Base-by-base conservation (phyloP, 75 land plant species). In the Pinus taeda region DNA sequence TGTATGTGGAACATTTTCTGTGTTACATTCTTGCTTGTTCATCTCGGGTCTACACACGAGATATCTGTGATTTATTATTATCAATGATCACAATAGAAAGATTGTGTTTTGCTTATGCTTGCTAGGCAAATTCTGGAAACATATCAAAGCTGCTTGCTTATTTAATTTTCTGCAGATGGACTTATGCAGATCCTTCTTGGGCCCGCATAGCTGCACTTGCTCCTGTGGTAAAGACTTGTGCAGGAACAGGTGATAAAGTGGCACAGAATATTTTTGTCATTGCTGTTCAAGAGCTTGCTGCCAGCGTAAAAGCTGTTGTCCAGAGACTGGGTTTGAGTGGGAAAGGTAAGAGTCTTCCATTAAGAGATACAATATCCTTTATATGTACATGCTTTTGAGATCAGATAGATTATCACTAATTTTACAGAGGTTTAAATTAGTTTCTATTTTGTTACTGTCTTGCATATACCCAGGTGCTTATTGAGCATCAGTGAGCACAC, bases 181-280 rank as follows among this genome's bases (percentile, higher is more conserved):
- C 89, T 11, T 96, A 96, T 84, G 91, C 91, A 78, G 97, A 94
- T 88, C 66, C 90, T 59, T 90, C 99, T 61, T 96, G 99, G 99
- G 99, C 97, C 55, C 91, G 99, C 36, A 85, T 96, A 77, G 95
- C 99, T 58, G 91, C 95, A 30, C 88, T 96, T 74, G 95, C 92
- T 61, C 99, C 99, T 17, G 78, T 82, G 29, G 95, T 96, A 5
- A 92, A 92, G 74, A 80, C 91, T 59, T 92, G 93, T 89, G 99
- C 99, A 70, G 91, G 83, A 66, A 86, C 85, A 66, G 95, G 95
- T 75, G 99, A 96, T 87, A 75, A 82, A 82, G 89, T 90, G 58
- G 93, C 99, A 55, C 77, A 81, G 74, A 84, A 85, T 20, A 88
- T 94, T 56, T 87, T 96, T 70, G 78, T 22, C 14, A 75, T 83